Conservation (phyloP, 192 early-diverging fungal species). For the Coemansia sp. region DNA sequence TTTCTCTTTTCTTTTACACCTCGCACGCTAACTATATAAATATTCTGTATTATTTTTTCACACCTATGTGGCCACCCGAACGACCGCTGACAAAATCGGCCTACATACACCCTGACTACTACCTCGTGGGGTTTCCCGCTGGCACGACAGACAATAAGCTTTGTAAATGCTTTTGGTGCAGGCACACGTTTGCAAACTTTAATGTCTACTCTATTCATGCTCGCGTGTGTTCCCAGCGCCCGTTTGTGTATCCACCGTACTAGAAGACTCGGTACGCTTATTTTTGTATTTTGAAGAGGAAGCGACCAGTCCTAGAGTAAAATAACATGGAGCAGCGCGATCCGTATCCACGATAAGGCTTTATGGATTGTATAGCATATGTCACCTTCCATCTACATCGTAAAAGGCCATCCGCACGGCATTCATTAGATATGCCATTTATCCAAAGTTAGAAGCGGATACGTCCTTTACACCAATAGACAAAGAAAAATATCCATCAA, state of each 20-base stretch:
- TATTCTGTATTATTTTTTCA: neutral
- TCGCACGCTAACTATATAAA: neutral
- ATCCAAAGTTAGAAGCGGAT: neutral
- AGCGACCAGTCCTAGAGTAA: no score
- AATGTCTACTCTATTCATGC: constrained; percentile 26
- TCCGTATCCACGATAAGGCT: no score
- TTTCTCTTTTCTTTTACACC: neutral
- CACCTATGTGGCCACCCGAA: constrained; percentile 28
- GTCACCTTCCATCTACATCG: neutral
- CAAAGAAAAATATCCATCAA: neutral
- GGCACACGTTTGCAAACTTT: constrained; percentile 15
- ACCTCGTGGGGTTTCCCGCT: constrained; percentile 20
- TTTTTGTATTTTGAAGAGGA: neutral
- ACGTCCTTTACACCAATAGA: neutral
- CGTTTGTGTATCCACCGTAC: constrained; percentile 37
- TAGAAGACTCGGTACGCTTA: neutral
- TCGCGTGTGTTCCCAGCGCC: constrained; percentile 26
- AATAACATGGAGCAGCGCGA: no score
- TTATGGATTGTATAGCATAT: no score
- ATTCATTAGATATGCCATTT: no score
- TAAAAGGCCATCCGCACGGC: no score
- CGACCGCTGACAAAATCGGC: constrained; percentile 5
- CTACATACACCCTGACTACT: constrained; percentile 28
- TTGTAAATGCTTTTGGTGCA: constrained; percentile 43
- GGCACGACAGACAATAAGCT: constrained; percentile 15